Percentiles rank a stretch among this genome's conserved stretches.
Conservation (phyloP, 2,329 filamentous ascomycete species). For the Knufia fluminis region DNA sequence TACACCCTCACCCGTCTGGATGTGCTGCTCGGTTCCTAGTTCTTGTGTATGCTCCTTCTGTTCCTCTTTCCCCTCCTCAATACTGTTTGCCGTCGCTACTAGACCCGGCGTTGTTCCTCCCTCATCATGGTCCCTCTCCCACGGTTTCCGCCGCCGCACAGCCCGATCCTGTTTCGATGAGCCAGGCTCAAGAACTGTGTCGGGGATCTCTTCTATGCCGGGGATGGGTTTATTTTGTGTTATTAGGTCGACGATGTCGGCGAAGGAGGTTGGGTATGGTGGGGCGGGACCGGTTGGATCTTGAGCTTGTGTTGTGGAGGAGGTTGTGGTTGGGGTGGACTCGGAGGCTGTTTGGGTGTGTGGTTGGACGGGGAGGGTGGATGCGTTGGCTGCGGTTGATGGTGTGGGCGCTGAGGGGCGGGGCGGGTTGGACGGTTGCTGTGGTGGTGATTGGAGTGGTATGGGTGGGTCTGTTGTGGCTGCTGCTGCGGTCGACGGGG, state of each 20-base stretch:
- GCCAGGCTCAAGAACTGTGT: constrained; percentile 57
- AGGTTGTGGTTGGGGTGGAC: no score
- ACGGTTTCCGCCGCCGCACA: constrained; percentile 58
- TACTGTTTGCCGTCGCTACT: no score
- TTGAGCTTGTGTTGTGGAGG: no score
- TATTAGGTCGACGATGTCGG: constrained; percentile 76
- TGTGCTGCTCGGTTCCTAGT: constrained; percentile 5
- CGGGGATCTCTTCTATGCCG: constrained; percentile 77
- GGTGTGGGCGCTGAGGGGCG: no score
- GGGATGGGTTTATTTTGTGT: constrained; percentile 74
- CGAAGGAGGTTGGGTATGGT: constrained; percentile 72
- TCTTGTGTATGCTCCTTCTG: not conserved
- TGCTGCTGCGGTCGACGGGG: constrained; percentile 13
- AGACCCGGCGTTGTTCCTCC: not conserved
- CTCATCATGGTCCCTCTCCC: constrained; percentile 54
- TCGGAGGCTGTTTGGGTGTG: no score
- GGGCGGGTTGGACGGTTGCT: no score
- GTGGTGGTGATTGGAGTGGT: not conserved
- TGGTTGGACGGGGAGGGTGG: no score
- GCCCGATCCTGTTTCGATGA: constrained; percentile 30
- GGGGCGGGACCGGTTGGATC: constrained; percentile 40
- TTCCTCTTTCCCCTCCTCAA: no score
- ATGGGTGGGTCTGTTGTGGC: not conserved
- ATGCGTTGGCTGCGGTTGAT: no score
- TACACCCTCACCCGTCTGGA: constrained; percentile 18